These are phyloP conservation scores for Xerocomellus intermedius DNA, from an alignment of 768 basidiomycete species.

Conservation along the genomic window DNA sequence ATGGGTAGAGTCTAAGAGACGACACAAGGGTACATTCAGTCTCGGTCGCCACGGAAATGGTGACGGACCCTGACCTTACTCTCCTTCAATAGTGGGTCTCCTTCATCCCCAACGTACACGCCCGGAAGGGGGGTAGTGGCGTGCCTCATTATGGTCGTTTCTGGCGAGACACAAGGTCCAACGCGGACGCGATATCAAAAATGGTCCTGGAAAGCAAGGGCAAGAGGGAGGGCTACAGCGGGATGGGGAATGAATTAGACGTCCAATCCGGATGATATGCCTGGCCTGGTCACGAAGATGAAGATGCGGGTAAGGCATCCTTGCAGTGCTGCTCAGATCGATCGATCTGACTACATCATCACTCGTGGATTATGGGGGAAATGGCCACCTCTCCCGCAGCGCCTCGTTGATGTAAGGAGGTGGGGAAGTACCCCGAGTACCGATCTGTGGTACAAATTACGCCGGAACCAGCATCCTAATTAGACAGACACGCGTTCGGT, in stretches of 20 bases:
- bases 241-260: background rate
- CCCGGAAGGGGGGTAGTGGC: background rate
- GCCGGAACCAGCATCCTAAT: background rate
- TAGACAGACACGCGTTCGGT: background rate
- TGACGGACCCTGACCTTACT: slow-evolving; percentile 12
- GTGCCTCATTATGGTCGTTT: slow-evolving; percentile 2
- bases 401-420: slow-evolving; percentile 21
- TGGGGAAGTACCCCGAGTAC: background rate
- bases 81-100: background rate
- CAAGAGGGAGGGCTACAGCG: background rate
- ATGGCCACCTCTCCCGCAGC: background rate
- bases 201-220: background rate
- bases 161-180: background rate
- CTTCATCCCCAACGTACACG: background rate
- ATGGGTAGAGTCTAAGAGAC: slow-evolving; percentile 1
- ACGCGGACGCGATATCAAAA: background rate
- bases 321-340: slow-evolving; percentile 3
- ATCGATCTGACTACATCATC: slow-evolving; percentile 11
- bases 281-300: background rate
- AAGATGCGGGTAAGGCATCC: background rate
- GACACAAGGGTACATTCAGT: slow-evolving; percentile 7
- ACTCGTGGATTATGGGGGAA: background rate
- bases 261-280: slow-evolving; percentile 8
- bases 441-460: slow-evolving; percentile 3
- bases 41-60: background rate